Percentiles rank a stretch among this genome's conserved stretches.
Evolutionary conservation across 176 grass and related monocot species (phyloP).

Genomic region (Canna indica): DNA sequence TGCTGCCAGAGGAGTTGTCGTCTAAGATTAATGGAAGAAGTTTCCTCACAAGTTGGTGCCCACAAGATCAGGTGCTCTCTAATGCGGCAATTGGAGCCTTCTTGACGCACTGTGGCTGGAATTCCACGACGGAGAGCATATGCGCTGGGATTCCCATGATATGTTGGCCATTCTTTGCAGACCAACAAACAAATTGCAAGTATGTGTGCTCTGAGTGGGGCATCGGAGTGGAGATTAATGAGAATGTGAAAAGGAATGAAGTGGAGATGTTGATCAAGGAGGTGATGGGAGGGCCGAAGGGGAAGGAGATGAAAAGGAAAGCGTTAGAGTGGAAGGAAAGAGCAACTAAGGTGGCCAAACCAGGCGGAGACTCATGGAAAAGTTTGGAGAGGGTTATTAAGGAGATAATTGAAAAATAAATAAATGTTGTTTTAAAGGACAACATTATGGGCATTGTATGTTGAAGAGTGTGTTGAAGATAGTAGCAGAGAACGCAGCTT

Average conservation of each 20-base stretch:
- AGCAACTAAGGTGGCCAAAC: constrained; percentile 23
- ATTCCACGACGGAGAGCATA: neutral
- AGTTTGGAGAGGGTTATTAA: constrained; percentile 2
- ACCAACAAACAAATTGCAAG: neutral
- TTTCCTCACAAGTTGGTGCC: constrained; percentile 46
- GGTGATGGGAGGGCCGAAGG: constrained; percentile 41
- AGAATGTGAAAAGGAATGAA: neutral
- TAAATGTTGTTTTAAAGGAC: too few species aligned
- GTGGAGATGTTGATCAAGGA: constrained; percentile 9
- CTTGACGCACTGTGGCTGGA: constrained; percentile 63
- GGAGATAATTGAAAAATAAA: neutral
- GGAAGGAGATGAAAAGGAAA: constrained; percentile 39
- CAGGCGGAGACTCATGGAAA: constrained; percentile 20
- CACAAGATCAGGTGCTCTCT: constrained; percentile 39
- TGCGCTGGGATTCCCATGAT: neutral
- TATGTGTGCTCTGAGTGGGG: constrained; percentile 47
- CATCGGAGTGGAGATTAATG: constrained; percentile 48
- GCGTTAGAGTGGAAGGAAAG: constrained; percentile 38
- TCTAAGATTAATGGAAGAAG: constrained; percentile 29
- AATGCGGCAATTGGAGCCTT: constrained; percentile 44
- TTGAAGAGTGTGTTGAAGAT: too few species aligned
- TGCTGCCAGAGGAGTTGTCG: constrained; percentile 36
- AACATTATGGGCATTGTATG: too few species aligned
- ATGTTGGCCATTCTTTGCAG: neutral
- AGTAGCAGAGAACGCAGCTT: too few species aligned